Evolutionary conservation across 192 early-diverging fungal species (phyloP).

Genomic region (Rhizoclosmatium globosum): DNA sequence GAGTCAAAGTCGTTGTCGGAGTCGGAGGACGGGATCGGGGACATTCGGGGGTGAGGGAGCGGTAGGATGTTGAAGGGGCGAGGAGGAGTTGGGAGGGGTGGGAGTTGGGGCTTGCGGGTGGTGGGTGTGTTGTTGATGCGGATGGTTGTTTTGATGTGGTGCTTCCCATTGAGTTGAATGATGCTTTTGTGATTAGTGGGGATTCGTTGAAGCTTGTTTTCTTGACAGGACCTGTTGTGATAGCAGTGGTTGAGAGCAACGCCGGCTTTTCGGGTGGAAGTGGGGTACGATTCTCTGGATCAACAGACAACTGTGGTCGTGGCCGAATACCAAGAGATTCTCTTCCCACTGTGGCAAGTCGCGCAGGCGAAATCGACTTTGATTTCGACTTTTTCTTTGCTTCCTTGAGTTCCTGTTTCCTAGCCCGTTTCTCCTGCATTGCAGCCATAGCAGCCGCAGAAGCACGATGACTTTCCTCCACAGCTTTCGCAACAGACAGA

Average conservation of each 20-base stretch:
- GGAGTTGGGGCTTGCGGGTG: neutral
- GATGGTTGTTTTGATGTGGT: neutral
- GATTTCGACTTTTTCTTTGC: neutral
- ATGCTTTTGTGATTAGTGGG: neutral
- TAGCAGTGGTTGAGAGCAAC: neutral
- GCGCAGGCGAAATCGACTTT: neutral
- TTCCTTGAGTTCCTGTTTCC: neutral
- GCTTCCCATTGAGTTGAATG: neutral
- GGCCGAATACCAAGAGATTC: too few species aligned
- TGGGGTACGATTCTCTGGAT: neutral
- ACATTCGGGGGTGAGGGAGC: neutral
- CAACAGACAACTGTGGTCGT: neutral
- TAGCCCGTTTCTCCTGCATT: neutral
- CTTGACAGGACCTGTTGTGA: neutral
- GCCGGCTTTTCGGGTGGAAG: neutral
- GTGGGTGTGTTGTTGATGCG: neutral
- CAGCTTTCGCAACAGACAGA: constrained; percentile 4
- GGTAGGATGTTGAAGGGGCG: neutral
- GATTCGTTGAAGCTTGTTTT: neutral
- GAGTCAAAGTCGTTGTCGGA: neutral
- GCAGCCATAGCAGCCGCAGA: neutral
- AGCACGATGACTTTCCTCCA: neutral
- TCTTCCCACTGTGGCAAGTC: neutral
- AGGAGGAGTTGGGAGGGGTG: neutral
- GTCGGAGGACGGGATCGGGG: constrained; percentile 6